Percentiles rank a stretch among this genome's conserved stretches.
Conservation (phyloP, 345 rosid species). For the Anastatica hierochuntica region DNA sequence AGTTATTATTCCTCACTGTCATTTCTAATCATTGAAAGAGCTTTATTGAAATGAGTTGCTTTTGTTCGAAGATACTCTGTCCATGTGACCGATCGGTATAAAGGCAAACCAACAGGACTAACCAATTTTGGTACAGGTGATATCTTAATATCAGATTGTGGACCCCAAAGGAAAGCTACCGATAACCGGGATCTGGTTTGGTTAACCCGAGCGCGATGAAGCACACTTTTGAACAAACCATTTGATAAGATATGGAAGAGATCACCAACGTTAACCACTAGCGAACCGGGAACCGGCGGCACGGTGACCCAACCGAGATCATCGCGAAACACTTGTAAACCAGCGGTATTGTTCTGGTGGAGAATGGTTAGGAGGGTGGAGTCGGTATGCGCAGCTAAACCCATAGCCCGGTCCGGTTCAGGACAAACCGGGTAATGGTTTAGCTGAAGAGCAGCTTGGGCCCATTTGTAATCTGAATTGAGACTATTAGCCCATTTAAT, state of each 20-base stretch:
- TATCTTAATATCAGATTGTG: slow-evolving; percentile 34
- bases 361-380: slow-evolving; percentile 60
- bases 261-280: slow-evolving; percentile 82
- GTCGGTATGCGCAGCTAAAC: slow-evolving; percentile 91
- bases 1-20: not conserved
- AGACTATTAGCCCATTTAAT: slow-evolving; percentile 29
- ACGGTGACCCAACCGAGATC: slow-evolving; percentile 63
- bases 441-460: slow-evolving; percentile 47
- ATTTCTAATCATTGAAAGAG: slow-evolving; percentile 40
- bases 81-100: slow-evolving; percentile 42
- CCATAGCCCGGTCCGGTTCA: slow-evolving; percentile 56
- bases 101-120: slow-evolving; percentile 19
- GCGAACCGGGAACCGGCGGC: slow-evolving; percentile 39
- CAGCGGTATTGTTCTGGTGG: slow-evolving; percentile 41
- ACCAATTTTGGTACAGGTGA: slow-evolving; percentile 33
- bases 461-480: slow-evolving; percentile 15
- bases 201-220: slow-evolving; percentile 63
- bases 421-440: slow-evolving; percentile 85
- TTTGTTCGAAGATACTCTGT: slow-evolving; percentile 47
- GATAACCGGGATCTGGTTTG: slow-evolving; percentile 48
- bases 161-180: slow-evolving; percentile 48
- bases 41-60: slow-evolving; percentile 41
- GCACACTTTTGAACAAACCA: slow-evolving; percentile 38
- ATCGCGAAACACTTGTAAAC: slow-evolving; percentile 52
- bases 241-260: slow-evolving; percentile 66